Percentiles rank a stretch among this genome's conserved stretches.
Conservation (phyloP, 108 stramenopile genomes). For the Phaeodactylum tricornutum region DNA sequence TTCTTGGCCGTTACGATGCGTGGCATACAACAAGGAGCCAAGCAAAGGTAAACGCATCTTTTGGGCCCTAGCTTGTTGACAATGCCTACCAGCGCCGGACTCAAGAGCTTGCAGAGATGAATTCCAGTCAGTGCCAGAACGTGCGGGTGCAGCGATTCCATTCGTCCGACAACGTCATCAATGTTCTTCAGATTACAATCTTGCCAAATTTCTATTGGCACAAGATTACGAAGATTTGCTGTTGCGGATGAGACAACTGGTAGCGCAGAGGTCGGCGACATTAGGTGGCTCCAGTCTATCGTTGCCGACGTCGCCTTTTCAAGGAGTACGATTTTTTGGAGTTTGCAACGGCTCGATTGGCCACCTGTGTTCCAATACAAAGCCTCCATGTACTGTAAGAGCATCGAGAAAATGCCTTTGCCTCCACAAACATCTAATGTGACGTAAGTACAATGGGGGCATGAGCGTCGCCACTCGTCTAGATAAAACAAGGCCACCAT, state of each 20-base stretch:
- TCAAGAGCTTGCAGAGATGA: slow-evolving; percentile 58
- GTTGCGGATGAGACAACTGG: slow-evolving; percentile 15
- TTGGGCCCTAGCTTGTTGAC: slow-evolving; percentile 44
- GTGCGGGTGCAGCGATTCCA: slow-evolving; percentile 26
- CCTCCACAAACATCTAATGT: slow-evolving; percentile 56
- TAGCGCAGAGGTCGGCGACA: slow-evolving; percentile 25
- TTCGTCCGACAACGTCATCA: slow-evolving; percentile 38
- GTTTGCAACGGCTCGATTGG: too few species aligned
- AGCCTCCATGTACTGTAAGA: slow-evolving; percentile 29
- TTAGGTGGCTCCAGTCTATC: slow-evolving; percentile 60
- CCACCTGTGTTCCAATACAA: slow-evolving; percentile 2
- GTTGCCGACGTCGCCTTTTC: slow-evolving; percentile 33
- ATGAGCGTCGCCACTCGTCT: slow-evolving; percentile 8
- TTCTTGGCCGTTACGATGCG: slow-evolving; percentile 16
- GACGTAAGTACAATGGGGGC: slow-evolving; percentile 6
- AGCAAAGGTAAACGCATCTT: slow-evolving; percentile 34
- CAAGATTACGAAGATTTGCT: too few species aligned
- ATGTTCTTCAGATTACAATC: slow-evolving; percentile 54
- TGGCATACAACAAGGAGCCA: slow-evolving; percentile 67
- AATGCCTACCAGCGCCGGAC: slow-evolving; percentile 43
- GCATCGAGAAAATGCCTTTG: slow-evolving; percentile 58
- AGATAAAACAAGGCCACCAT: slow-evolving; percentile 49
- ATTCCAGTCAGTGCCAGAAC: slow-evolving; percentile 56
- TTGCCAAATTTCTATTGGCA: slow-evolving; percentile 40
- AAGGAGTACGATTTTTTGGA: slow-evolving; percentile 39